Base-by-base conservation (phyloP, 192 early-diverging fungal genomes). In the Borealophlyctis nickersoniae region DNA sequence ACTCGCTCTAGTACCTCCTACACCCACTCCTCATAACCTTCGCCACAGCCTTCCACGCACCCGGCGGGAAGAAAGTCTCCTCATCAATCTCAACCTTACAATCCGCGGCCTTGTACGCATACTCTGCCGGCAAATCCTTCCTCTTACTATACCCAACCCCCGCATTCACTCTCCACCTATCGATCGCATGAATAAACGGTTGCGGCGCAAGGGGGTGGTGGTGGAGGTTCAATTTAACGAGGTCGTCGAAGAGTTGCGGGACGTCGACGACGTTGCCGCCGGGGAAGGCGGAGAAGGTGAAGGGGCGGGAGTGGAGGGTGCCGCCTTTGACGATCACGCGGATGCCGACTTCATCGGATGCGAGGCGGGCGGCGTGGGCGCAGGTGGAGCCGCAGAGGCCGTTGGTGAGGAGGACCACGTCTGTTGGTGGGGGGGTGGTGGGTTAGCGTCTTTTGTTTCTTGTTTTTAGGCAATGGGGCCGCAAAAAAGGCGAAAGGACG, bases 191-290 rank as follows among this genome's bases (percentile, higher is more conserved):
- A 2, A 35, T 11, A 39, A 68, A 68, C 23, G 66, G 66, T 55
- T 68, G 66, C 32, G 66, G 66, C 14, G 66, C 29, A 33, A 68
- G 51, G 34, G 2, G 36, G 51, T 68, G 0, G 49, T 60, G 30
- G 24, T 23, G 30, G 50, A 68, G 26, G 48, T 45, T 59, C 22
- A 68, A n/a, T 28, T 49, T 39, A 0, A 13, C n/a, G 29, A 45
- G 36, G 39, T 68, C 66, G 14, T 5, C 7, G 52, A 68, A 68
- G 49, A 68, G 19, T 35, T 68, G 66, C 33, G 28, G 49, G 61
- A 68, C 53, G 52, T 68, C 66, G 32, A 68, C 50, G 16, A 68
- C 66, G 59, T 68, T 68, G 19, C 66, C 66, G 57, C 66, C 66
- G 31, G 66, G 66, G 66, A 68, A 68, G 29, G 66, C 27, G 30